A percentile compares a stretch with the other conserved stretches of the same genome.
Evolutionary conservation across 495 filamentous ascomycete genomes (phyloP).

Genomic region (Penicillium maclennaniae): DNA sequence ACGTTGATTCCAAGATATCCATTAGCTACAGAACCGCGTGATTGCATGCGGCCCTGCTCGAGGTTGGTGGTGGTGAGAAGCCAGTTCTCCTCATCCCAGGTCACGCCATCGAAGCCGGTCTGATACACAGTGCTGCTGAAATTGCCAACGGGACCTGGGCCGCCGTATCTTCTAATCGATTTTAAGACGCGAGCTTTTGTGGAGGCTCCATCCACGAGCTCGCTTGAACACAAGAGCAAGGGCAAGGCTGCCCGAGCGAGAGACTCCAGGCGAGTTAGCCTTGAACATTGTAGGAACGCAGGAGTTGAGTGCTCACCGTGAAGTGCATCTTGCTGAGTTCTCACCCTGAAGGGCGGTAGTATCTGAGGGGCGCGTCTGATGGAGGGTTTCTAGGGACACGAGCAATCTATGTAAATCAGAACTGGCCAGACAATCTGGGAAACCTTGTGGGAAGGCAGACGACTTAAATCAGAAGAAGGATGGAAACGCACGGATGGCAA

Average conservation of each 20-base stretch:
- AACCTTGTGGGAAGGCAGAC: neutral
- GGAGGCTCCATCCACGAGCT: conserved; percentile 6
- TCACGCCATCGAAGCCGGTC: conserved; percentile 48
- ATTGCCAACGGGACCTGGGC: conserved; percentile 4
- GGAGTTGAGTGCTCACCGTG: conserved; percentile 11
- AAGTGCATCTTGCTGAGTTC: conserved; percentile 18
- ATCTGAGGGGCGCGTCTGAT: neutral
- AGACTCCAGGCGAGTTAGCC: conserved; percentile 7
- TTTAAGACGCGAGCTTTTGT: conserved; percentile 3
- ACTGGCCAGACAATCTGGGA: neutral
- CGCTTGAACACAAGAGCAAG: conserved; percentile 12
- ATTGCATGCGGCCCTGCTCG: conserved; percentile 59
- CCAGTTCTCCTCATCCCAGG: conserved; percentile 66
- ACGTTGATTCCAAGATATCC: conserved; percentile 60
- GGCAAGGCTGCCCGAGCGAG: conserved; percentile 13
- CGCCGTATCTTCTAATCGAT: conserved; percentile 12
- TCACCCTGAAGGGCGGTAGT: neutral
- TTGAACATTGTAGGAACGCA: neutral
- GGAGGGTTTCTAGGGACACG: neutral
- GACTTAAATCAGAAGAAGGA: neutral
- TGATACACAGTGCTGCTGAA: conserved; percentile 36
- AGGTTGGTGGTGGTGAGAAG: conserved; percentile 50
- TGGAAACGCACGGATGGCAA: neutral
- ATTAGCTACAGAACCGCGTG: conserved; percentile 61
- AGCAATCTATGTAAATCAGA: too few species aligned